phyloP scores from a whole-genome alignment of 2,329 filamentous ascomycete species.

The Calonectria ilicicola region DNA sequence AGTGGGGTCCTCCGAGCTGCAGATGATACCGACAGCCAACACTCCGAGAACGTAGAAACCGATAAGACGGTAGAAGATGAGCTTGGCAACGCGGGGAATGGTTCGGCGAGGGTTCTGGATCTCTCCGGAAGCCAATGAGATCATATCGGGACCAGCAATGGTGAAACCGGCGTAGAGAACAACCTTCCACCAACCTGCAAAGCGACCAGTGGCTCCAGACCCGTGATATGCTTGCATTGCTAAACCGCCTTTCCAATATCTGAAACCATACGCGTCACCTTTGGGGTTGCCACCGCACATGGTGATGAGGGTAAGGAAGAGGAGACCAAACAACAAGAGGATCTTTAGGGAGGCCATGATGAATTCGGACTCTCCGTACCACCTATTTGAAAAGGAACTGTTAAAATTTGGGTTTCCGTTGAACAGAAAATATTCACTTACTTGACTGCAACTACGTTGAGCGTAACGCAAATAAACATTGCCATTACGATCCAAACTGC shows the following conservation, averaged over 20 bases:
- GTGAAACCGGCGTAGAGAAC: constrained; percentile 78
- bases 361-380: constrained; percentile 59
- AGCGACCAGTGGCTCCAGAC: constrained; percentile 67
- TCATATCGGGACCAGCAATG: constrained; percentile 76
- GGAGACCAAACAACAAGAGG: constrained; percentile 63
- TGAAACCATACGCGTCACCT: constrained; percentile 73
- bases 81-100: constrained; percentile 78
- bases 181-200: constrained; percentile 66
- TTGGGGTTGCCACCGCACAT: constrained; percentile 77
- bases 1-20: constrained; percentile 60
- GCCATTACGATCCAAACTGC: constrained; percentile 63
- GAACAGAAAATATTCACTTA: constrained; percentile 49
- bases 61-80: constrained; percentile 79
- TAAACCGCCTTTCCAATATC: constrained; percentile 60
- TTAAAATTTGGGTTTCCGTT: background rate
- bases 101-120: constrained; percentile 73
- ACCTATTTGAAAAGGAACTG: constrained; percentile 31
- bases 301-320: constrained; percentile 73
- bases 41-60: constrained; percentile 78
- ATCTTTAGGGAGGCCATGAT: constrained; percentile 70
- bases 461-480: constrained; percentile 57
- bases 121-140: constrained; percentile 67
- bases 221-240: constrained; percentile 50
- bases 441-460: constrained; percentile 61
- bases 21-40: constrained; percentile 65